phyloP scores from a whole-genome alignment of 2,329 filamentous ascomycete species.

The Clonostachys chloroleuca region DNA sequence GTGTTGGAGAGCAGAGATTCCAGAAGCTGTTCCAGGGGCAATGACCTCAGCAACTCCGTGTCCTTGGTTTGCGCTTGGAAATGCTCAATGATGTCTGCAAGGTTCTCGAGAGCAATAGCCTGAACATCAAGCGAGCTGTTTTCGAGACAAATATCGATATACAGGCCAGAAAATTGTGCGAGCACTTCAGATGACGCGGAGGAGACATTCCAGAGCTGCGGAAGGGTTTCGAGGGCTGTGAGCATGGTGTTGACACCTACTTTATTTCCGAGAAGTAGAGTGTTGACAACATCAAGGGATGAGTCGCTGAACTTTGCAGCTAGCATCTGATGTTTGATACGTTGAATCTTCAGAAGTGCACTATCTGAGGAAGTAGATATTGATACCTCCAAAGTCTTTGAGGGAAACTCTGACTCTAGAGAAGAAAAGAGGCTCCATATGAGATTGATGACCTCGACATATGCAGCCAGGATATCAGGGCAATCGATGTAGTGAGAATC shows the following conservation, averaged over 20 bases:
- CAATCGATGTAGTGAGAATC: conserved; percentile 16
- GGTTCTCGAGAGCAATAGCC: conserved; percentile 38
- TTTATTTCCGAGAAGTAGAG: conserved; percentile 18
- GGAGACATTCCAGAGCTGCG: conserved; percentile 20
- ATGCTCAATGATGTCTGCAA: conserved; percentile 38
- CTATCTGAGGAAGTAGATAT: conserved; percentile 7
- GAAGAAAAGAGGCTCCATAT: conserved; percentile 8
- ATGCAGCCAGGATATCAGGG: conserved; percentile 38
- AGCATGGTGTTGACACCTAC: conserved; percentile 27
- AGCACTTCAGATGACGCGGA: conserved; percentile 14
- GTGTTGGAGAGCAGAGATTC: conserved; percentile 23
- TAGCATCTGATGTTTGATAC: conserved; percentile 28
- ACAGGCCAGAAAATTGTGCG: conserved; percentile 31
- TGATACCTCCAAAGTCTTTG: not conserved
- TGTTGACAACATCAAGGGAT: conserved; percentile 12
- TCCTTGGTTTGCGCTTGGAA: conserved; percentile 20
- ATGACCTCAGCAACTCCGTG: conserved; percentile 18
- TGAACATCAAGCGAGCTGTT: conserved; percentile 38
- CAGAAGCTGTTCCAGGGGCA: conserved; percentile 34
- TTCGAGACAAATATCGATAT: conserved; percentile 31
- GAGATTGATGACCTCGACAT: conserved; percentile 40
- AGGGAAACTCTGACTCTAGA: conserved; percentile 9
- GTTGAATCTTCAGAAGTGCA: conserved; percentile 35
- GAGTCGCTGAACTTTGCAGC: conserved; percentile 14
- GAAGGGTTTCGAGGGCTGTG: conserved; percentile 23